Conservation (phyloP, 352 stramenopile species). For the Phytopythium sindhum region DNA sequence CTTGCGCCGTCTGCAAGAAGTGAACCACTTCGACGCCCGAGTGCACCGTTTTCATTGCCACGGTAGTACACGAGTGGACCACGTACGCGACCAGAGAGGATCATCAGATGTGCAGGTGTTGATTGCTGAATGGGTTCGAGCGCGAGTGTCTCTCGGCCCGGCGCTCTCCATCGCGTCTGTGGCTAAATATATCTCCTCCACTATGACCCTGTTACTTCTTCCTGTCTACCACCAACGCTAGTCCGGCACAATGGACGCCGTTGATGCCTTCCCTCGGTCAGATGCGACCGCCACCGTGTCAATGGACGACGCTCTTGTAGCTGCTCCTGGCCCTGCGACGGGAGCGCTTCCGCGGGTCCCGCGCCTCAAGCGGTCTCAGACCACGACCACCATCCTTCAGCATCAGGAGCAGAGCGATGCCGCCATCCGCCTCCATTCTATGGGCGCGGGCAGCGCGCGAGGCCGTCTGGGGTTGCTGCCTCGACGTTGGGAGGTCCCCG, state of each 20-base stretch:
- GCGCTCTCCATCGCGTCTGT: no score
- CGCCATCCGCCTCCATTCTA: not conserved
- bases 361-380: conserved; percentile 3
- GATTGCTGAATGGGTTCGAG: not conserved
- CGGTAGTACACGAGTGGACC: not conserved
- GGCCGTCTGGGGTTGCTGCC: not conserved
- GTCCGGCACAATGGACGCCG: no score
- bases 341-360: not conserved
- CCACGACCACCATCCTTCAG: not conserved
- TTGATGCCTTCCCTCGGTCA: no score
- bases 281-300: not conserved
- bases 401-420: not conserved
- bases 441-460: not conserved
- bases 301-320: not conserved
- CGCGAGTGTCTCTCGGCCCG: not conserved
- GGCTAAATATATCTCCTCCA: no score
- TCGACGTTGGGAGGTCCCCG: not conserved
- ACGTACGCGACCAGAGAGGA: not conserved
- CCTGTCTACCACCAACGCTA: no score
- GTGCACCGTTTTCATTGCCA: not conserved
- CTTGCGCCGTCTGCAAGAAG: not conserved
- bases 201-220: no score
- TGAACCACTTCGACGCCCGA: no score
- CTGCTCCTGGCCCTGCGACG: not conserved
- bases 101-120: not conserved